Base-by-base conservation (phyloP, 73 alveolate genomes). In the Stentor roeselii region DNA sequence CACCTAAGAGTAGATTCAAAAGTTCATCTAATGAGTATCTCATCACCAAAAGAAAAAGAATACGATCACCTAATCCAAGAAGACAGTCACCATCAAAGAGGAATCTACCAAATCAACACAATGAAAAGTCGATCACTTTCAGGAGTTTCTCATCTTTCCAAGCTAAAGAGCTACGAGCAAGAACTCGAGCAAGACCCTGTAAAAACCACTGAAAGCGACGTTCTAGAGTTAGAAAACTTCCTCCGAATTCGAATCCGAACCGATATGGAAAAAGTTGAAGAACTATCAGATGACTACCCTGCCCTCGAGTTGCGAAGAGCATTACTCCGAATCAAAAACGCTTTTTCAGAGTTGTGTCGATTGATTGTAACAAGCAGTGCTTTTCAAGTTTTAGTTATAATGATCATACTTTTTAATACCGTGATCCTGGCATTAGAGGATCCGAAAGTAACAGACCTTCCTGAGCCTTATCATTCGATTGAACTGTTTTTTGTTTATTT, bases 401-500 rank as follows among this genome's bases (percentile, higher is more conserved):
- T 15, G 1, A 6, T 76, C 2, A 76, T 76, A 14, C 6, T 76
- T n/a, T 15, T 40, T 6, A 76, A 76, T 76, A 35, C 84, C n/a
- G 39, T 76, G 21, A 35, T 41, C 30, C 34, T 76, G 2, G 78
- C 84, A 15, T 21, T 76, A 14, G 84, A 76, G 39, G 84, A 76
- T 35, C 84, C 84, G n/a, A 76, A n/a, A 14, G 74, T 21, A 36
- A 76, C 36, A 27, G 6, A 14, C 1, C 74, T 14, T 1, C 84
- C 84, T 76, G n/a, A 76, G 14, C 15, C 27, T 76, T 35, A 27
- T 14, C 0, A 15, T 14, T 21, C 14, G 36, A 39, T 76, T n/a
- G 91, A 86, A 34, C 58, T 50, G 60, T 67, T 93, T 39, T 88
- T 93, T 42, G 86, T 93, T 36, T 14, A 60, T 31, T 42, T 89